Percentiles rank a stretch among this genome's conserved stretches.
Evolutionary conservation across 495 filamentous ascomycete genomes (phyloP).

Genomic region (Penicillium turbatum): DNA sequence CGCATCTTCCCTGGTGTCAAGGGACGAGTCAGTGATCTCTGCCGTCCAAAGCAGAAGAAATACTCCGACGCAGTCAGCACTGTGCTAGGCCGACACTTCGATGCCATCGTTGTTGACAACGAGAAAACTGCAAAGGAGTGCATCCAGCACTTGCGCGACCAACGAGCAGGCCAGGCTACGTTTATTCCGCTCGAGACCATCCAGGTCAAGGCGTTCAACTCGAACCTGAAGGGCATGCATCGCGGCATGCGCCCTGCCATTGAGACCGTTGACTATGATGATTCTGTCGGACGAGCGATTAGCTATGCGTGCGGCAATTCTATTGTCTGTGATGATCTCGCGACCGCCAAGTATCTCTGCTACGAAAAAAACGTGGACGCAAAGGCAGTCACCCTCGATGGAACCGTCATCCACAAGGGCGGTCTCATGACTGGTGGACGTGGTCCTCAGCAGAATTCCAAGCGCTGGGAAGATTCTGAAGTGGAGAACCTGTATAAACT

Average conservation of each 20-base stretch:
- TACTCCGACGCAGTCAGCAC: constrained; percentile 89
- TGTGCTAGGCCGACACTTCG: constrained; percentile 87
- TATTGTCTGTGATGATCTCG: constrained; percentile 87
- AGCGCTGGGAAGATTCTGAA: constrained; percentile 85
- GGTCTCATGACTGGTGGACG: constrained; percentile 96
- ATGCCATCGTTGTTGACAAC: constrained; percentile 92
- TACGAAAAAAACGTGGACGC: constrained; percentile 82
- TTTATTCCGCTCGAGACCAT: constrained; percentile 97
- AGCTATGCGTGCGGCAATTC: constrained; percentile 91
- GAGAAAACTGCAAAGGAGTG: constrained; percentile 93
- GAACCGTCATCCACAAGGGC: constrained; percentile 92
- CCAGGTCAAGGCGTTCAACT: constrained; percentile 82
- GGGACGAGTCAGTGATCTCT: constrained; percentile 85
- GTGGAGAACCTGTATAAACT: constrained; percentile 72
- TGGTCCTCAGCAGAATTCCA: constrained; percentile 65
- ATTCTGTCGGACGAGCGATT: constrained; percentile 82
- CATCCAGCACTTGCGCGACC: constrained; percentile 89
- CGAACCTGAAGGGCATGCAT: constrained; percentile 83
- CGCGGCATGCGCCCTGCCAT: constrained; percentile 85
- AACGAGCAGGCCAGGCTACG: constrained; percentile 76
- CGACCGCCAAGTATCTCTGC: constrained; percentile 82
- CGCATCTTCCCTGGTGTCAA: constrained; percentile 89
- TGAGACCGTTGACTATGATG: constrained; percentile 93
- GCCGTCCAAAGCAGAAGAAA: constrained; percentile 94
- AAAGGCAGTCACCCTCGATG: constrained; percentile 89